Base-by-base conservation (phyloP, 495 filamentous ascomycete genomes). In the Tuber aestivum region DNA sequence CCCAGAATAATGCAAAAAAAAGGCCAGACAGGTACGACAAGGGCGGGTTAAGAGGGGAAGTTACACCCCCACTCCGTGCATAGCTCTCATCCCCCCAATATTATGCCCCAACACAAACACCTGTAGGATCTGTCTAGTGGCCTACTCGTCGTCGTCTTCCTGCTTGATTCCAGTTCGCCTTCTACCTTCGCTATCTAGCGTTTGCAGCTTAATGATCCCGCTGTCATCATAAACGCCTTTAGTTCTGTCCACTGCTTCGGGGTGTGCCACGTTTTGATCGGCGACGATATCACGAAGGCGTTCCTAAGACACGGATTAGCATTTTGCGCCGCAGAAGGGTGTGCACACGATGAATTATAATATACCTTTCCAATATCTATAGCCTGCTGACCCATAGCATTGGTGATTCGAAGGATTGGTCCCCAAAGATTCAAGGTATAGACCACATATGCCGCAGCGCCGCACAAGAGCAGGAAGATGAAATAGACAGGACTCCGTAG, bases 341-440 rank as follows among this genome's bases (percentile, higher is more conserved):
- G 38, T 5, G 32, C 9, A 27, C 35, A 41, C 2, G 72, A 40
- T 40, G 44, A 37, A 35, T 45, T 16, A 48, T 48, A 74, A n/a
- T 56, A 65, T 78, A 82, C 91, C 86, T 96, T 97, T 79, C 91
- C 93, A 77, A 97, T 92, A 73, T 95, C 93, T 23, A 97, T 74
- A 1, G 91, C 96, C 85, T 98, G 95, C 77, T 89, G 87, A 21
- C 89, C 89, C 23, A 96, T 96, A 27, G 95, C 95, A 80, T 95
- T 93, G 72, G 89, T 89, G 92, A 99, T 97, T 80, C 95, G 93
- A 76, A 94, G 85, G 86, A 99, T 98, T 1, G 95, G 96, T 3
- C 95, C 94, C 88, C 95, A 94, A 14, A 99, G 89, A 82, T 97
- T 97, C 72, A 98, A 91, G 41, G 89, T 93, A 83, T 95, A 97